Evolutionary conservation across 129 eudicot species (phyloP), one percentile per base, ranked within the genome.

Genomic region (Logfia minima): DNA sequence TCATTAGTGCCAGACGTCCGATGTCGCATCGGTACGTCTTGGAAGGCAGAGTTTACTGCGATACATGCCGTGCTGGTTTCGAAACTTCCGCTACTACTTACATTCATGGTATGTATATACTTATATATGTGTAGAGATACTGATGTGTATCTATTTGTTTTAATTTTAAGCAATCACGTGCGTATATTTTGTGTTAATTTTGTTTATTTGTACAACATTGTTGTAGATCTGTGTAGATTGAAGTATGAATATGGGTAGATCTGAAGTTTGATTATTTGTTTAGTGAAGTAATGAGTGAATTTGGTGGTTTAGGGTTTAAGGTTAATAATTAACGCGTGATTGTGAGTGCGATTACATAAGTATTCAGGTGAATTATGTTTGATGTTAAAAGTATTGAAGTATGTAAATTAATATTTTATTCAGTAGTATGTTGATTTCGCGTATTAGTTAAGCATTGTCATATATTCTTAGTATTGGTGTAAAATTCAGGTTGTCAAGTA

Each of bases 51-150:
- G 92, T 88, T 58, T 88, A 88, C 86, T 88, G 92, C 80, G 92
- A 88, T 66, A 83, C 90, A 62, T 88, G 92, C 83, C 90, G 86
- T 67, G 88, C 86, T 55, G 92, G 92, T 28, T 88, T 85, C 51
- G 92, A 88, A 75, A 88, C 90, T 80, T 77, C 90, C 65, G 88
- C 90, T 31, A 83, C 92, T 53, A 78, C 83, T 32, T 85, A 85
- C 86, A 82, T 88, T 75, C 60, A 69, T 17, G 66, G 92, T 87
- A 77, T 8, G 68, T 56, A 56, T n/a, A 19, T 6, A 0, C 14
- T 3, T 45, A 10, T 45, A 45, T 39, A 3, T 45, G 13, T 11
- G 13, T 5, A 45, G 14, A 48, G 29, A n/a, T 53, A 14, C 64
- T 5, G 37, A 45, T 64, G 39, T 37, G 11, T 64, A 11, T 23